phyloP scores from a whole-genome alignment of 805 yeast genomes.

The Barnettozyma botsteinii region DNA sequence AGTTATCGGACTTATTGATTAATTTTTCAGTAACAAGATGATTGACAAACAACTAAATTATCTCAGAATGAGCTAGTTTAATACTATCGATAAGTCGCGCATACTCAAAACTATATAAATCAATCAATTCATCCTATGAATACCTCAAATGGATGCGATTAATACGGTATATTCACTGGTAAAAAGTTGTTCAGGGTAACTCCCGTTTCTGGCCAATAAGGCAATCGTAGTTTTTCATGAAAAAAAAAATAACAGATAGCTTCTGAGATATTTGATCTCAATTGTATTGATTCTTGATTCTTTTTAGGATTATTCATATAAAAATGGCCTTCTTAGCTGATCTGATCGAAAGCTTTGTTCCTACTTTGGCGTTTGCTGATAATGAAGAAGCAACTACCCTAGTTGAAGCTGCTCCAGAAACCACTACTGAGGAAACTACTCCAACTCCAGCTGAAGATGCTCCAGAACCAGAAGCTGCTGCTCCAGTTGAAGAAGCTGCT shows the following conservation, averaged over 20 bases:
- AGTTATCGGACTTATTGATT: neutral
- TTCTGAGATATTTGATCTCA: neutral
- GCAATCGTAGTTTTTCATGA: neutral
- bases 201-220: slow-evolving; percentile 6
- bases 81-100: too few species aligned
- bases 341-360: slow-evolving; percentile 68
- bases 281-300: neutral
- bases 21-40: too few species aligned
- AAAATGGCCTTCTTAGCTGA: slow-evolving; percentile 16
- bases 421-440: slow-evolving; percentile 8
- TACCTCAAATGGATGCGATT: too few species aligned
- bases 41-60: too few species aligned
- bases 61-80: too few species aligned
- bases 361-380: slow-evolving; percentile 79
- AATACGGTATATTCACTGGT: too few species aligned
- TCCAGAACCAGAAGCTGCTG: slow-evolving; percentile 29
- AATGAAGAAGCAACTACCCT: slow-evolving; percentile 10
- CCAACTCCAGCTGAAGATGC: slow-evolving; percentile 7
- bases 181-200: neutral
- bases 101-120: too few species aligned
- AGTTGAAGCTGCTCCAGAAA: slow-evolving; percentile 11
- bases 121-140: too few species aligned
- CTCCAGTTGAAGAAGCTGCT: slow-evolving; percentile 8
- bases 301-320: neutral
- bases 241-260: neutral